Evolutionary conservation across 2,329 filamentous ascomycete species (phyloP).

Genomic region (Stagonosporopsis chrysanthemi): DNA sequence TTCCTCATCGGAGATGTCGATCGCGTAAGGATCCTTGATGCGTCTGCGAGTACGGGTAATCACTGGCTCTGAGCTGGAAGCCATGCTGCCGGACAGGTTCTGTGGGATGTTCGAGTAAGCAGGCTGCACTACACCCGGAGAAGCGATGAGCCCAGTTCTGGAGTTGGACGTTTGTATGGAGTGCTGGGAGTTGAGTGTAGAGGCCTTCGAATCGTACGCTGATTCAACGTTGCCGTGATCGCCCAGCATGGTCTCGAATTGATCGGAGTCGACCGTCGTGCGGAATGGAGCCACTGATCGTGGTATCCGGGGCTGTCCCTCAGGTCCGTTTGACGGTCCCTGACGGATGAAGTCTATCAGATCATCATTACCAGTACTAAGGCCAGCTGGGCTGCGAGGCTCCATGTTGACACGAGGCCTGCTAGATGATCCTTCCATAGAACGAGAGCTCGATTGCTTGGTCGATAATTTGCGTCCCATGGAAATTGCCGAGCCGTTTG

Average conservation of each 20-base stretch:
- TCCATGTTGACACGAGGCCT: constrained; percentile 47
- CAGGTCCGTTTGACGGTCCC: constrained; percentile 71
- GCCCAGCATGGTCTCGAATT: constrained; percentile 60
- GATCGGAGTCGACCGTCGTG: constrained; percentile 85
- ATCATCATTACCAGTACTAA: constrained; percentile 76
- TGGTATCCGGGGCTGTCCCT: constrained; percentile 74
- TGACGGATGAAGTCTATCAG: constrained; percentile 95
- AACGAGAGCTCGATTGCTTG: constrained; percentile 25
- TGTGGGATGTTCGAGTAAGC: constrained; percentile 48
- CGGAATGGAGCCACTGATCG: constrained; percentile 85
- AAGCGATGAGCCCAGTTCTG: constrained; percentile 69
- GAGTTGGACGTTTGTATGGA: constrained; percentile 74
- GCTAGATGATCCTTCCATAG: constrained; percentile 33
- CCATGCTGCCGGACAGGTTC: constrained; percentile 45
- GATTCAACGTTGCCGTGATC: constrained; percentile 44
- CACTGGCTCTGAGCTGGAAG: constrained; percentile 54
- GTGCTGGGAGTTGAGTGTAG: constrained; percentile 47
- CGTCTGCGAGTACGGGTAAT: constrained; percentile 78
- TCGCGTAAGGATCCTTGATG: constrained; percentile 90
- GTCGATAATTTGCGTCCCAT: constrained; percentile 41
- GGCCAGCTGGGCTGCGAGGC: constrained; percentile 72
- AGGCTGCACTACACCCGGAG: constrained; percentile 44
- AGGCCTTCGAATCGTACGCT: constrained; percentile 46
- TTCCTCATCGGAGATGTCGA: constrained; percentile 66
- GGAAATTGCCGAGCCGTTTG: constrained; percentile 34